Evolutionary conservation across 2,329 filamentous ascomycete genomes (phyloP), one percentile per base, ranked within the genome.

Genomic region (Cladosporium velox): DNA sequence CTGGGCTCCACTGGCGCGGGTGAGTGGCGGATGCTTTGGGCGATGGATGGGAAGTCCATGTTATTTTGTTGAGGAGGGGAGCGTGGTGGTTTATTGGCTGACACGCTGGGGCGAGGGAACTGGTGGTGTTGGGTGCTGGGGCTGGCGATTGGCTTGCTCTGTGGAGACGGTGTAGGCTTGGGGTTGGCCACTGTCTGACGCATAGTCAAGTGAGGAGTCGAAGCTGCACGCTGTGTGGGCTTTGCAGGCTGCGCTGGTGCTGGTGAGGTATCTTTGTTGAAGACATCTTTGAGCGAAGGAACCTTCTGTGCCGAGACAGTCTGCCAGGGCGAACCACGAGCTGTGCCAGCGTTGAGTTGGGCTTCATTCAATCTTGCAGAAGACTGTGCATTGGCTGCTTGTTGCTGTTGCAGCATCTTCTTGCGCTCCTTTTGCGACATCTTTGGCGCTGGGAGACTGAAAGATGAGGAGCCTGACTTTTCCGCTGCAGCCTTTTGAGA

Each of bases 341-440:
- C 54, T 28, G 59, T 63, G 12, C 60, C 49, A 2, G 62, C 55
- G 1, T 65, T 64, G 21, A 66, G 67, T 38, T 66, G 67, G 15
- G 24, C 26, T 26, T 61, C 41, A 4, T 63, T 61, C 52, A 64
- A 80, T 11, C 68, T 52, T 6, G 70, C 57, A 58, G 69, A 71
- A 11, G 63, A 32, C 38, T 70, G 66, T 26, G 74, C 65, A 76
- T 70, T 60, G 76, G 70, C 62, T 76, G 75, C 59, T 70, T 74
- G 66, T 72, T 91, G 87, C 68, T 87, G 84, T 72, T 92, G 90
- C 72, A 92, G 87, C 70, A 93, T 87, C 74, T 87, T 91, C 80
- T 97, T 98, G 26, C 93, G 88, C 77, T 97, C 93, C 74, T 95
- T 96, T 72, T 98, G 95, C 0, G 93, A 97, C 70, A 96, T 79